These are phyloP conservation scores for Diaporthe eres DNA, from an alignment of 2,329 filamentous ascomycete species.

Conservation along the genomic window DNA sequence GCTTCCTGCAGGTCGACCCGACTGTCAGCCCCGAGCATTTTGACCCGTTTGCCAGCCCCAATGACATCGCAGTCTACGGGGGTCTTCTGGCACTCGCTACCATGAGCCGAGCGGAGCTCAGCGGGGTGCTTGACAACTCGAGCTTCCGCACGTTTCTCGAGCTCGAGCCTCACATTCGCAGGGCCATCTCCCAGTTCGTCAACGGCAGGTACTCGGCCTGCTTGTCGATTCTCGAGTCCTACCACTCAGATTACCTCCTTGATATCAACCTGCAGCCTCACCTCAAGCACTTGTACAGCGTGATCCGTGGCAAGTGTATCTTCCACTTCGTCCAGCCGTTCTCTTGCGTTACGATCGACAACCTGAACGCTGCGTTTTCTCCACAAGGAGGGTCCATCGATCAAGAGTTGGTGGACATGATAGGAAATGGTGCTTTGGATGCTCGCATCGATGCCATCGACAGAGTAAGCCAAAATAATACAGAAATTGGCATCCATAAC, in stretches of 20 bases:
- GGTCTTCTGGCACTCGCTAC: constrained; percentile 91
- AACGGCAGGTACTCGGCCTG: constrained; percentile 91
- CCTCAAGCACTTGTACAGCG: constrained; percentile 76
- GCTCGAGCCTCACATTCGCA: constrained; percentile 92
- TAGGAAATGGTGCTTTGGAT: constrained; percentile 78
- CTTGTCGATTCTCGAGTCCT: constrained; percentile 84
- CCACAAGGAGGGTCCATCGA: constrained; percentile 74
- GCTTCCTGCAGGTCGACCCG: constrained; percentile 77
- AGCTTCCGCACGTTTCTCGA: constrained; percentile 91
- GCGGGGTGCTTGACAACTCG: constrained; percentile 82
- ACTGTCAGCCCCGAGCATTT: constrained; percentile 64
- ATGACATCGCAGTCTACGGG: constrained; percentile 93
- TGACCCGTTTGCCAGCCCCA: constrained; percentile 81
- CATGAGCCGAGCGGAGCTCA: constrained; percentile 83
- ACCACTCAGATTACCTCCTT: constrained; percentile 88
- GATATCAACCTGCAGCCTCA: constrained; percentile 88
- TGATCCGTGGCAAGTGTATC: constrained; percentile 91
- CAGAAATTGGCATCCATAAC: not conserved
- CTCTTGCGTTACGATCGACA: constrained; percentile 85
- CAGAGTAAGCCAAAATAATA: constrained; percentile 61
- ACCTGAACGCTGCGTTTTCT: constrained; percentile 83
- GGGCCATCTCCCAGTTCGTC: constrained; percentile 90
- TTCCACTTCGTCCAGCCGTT: constrained; percentile 94
- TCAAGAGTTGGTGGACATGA: constrained; percentile 83
- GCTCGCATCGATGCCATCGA: constrained; percentile 90